A percentile compares a stretch with the other conserved stretches of the same genome.
These are phyloP conservation scores for Saturnispora silvae DNA, from an alignment of 805 yeast genomes.

Conservation along the genomic window DNA sequence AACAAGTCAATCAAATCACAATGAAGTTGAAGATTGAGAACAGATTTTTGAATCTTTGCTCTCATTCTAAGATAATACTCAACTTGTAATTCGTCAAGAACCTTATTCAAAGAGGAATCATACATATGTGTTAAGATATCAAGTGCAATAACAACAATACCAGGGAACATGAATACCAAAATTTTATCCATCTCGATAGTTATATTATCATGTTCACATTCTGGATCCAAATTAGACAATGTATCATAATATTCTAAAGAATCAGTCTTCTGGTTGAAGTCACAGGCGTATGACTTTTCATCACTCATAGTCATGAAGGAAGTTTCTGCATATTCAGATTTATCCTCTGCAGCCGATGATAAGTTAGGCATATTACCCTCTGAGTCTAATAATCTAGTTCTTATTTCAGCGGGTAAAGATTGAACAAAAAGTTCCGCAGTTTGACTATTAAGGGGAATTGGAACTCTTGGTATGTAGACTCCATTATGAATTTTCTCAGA, in stretches of 20 bases:
- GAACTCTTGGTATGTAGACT: slow-evolving; percentile 50
- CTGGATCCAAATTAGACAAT: slow-evolving; percentile 25
- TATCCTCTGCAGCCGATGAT: not conserved
- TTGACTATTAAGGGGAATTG: slow-evolving; percentile 45
- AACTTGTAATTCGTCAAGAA: slow-evolving; percentile 57
- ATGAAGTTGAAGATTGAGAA: slow-evolving; percentile 2
- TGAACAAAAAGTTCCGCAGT: slow-evolving; percentile 35
- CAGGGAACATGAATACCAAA: slow-evolving; percentile 37
- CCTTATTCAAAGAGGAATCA: slow-evolving; percentile 32
- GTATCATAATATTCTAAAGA: slow-evolving; percentile 9
- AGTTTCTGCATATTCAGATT: not conserved
- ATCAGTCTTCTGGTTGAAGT: slow-evolving; percentile 6
- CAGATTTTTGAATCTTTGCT: slow-evolving; percentile 23
- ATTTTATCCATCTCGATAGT: slow-evolving; percentile 45
- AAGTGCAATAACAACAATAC: slow-evolving; percentile 12
- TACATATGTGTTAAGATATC: slow-evolving; percentile 30
- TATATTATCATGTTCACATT: slow-evolving; percentile 42
- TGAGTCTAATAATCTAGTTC: slow-evolving; percentile 8
- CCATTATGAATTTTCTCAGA: slow-evolving; percentile 49
- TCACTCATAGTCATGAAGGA: slow-evolving; percentile 5
- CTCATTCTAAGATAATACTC: slow-evolving; percentile 32
- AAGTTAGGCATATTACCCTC: slow-evolving; percentile 1
- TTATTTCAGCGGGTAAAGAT: slow-evolving; percentile 21
- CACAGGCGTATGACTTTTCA: slow-evolving; percentile 4
- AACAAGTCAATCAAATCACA: slow-evolving; percentile 6